Evolutionary conservation across 2,329 filamentous ascomycete genomes (phyloP).

Genomic region (Arachnopeziza araneosa): DNA sequence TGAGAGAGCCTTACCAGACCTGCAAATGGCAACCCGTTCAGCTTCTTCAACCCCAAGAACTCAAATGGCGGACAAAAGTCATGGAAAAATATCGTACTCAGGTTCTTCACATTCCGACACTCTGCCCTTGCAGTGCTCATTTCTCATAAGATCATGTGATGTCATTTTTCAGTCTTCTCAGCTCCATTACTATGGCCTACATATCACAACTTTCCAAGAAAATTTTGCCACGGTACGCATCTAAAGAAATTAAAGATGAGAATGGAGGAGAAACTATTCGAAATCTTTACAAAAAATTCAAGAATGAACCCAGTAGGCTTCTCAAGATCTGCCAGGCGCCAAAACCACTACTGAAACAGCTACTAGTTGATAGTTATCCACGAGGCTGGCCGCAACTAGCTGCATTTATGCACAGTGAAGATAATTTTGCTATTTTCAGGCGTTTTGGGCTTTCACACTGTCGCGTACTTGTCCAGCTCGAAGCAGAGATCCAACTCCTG

Average conservation of each 20-base stretch:
- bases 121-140: background rate
- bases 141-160: background rate
- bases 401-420: conserved; percentile 12
- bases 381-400: conserved; percentile 13
- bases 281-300: background rate
- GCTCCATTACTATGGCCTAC: background rate
- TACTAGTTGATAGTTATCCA: conserved; percentile 5
- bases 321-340: background rate
- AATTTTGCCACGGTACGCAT: background rate
- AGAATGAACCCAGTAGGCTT: background rate
- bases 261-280: background rate
- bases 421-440: conserved; percentile 10
- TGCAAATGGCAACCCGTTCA: background rate
- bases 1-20: background rate
- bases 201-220: background rate
- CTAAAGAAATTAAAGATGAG: background rate
- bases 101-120: background rate
- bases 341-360: background rate
- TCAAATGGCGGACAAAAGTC: background rate
- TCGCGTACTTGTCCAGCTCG: conserved; percentile 10
- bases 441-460: conserved; percentile 4
- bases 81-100: background rate
- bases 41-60: background rate
- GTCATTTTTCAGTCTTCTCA: background rate
- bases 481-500: conserved; percentile 9